Evolutionary conservation across 768 basidiomycete species (phyloP).

Genomic region (Leccinum rimulosum): DNA sequence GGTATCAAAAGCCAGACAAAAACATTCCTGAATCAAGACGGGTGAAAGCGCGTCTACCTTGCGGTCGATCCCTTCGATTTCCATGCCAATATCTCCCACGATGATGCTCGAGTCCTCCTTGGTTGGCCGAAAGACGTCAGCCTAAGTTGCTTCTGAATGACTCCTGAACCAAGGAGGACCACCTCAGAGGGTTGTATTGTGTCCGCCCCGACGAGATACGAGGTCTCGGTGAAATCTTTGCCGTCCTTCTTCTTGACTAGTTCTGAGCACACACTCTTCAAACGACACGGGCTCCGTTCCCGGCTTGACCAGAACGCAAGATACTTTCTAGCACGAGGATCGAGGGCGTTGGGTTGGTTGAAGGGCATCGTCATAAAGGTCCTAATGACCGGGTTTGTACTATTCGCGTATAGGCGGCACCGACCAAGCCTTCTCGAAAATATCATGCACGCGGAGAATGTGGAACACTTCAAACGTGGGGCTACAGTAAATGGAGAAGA

Average conservation of each 20-base stretch:
- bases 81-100: too few relatives aligned
- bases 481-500: slow-evolving; percentile 7
- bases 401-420: slow-evolving; percentile 30
- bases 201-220: slow-evolving; percentile 33
- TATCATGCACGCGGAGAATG: slow-evolving; percentile 39
- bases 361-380: slow-evolving; percentile 3
- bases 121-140: too few relatives aligned
- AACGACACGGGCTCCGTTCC: slow-evolving; percentile 46
- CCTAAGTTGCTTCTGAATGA: slow-evolving; percentile 22
- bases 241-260: slow-evolving; percentile 29
- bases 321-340: slow-evolving; percentile 27
- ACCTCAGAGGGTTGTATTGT: not conserved
- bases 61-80: slow-evolving; percentile 25
- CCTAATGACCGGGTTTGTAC: slow-evolving; percentile 16
- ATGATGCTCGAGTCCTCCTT: too few relatives aligned
- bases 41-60: slow-evolving; percentile 11
- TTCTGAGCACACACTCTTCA: slow-evolving; percentile 32
- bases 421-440: slow-evolving; percentile 30
- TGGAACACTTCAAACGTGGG: slow-evolving; percentile 42
- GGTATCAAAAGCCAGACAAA: not conserved
- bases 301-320: slow-evolving; percentile 35
- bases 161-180: slow-evolving; percentile 17
- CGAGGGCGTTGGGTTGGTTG: slow-evolving; percentile 16
- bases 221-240: slow-evolving; percentile 25
- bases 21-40: not conserved